phyloP scores from a whole-genome alignment of 1,284 basidiomycete genomes.

The Waitea zeae region DNA sequence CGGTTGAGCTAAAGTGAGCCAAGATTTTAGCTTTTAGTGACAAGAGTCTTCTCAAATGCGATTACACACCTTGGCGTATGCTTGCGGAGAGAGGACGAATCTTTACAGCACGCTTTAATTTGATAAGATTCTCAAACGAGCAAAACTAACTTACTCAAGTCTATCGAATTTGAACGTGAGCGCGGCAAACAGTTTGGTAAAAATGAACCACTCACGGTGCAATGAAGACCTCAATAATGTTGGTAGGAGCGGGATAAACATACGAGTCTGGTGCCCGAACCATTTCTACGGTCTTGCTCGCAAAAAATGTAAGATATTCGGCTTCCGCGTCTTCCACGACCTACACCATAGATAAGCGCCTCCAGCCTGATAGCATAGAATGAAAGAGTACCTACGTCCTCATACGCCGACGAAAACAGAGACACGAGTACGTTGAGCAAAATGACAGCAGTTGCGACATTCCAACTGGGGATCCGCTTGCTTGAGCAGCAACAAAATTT shows the following conservation, averaged over 20 bases:
- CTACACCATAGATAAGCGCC: slow-evolving; percentile 12
- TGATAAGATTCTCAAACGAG: not conserved
- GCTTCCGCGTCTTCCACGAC: slow-evolving; percentile 47
- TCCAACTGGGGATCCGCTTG: slow-evolving; percentile 76
- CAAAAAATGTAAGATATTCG: slow-evolving; percentile 83
- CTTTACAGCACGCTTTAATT: slow-evolving; percentile 15
- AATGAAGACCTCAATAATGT: slow-evolving; percentile 53
- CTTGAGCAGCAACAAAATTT: too few relatives aligned
- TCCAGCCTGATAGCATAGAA: not conserved
- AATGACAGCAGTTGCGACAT: slow-evolving; percentile 71
- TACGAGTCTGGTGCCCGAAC: slow-evolving; percentile 72
- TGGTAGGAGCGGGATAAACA: slow-evolving; percentile 67
- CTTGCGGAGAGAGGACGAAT: slow-evolving; percentile 23
- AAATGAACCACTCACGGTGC: not conserved
- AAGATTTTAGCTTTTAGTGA: not conserved
- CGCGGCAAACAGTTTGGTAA: slow-evolving; percentile 2
- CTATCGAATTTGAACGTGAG: not conserved
- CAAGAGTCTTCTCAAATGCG: not conserved
- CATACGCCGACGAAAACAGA: slow-evolving; percentile 81
- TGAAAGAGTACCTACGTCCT: slow-evolving; percentile 43
- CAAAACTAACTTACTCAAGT: not conserved
- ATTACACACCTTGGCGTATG: slow-evolving; percentile 35
- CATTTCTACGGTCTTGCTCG: slow-evolving; percentile 68
- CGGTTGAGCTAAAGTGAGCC: slow-evolving; percentile 43
- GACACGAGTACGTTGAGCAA: slow-evolving; percentile 92